Conservation (phyloP, 2,329 filamentous ascomycete genomes). For the Chaetomiaceae sp. region DNA sequence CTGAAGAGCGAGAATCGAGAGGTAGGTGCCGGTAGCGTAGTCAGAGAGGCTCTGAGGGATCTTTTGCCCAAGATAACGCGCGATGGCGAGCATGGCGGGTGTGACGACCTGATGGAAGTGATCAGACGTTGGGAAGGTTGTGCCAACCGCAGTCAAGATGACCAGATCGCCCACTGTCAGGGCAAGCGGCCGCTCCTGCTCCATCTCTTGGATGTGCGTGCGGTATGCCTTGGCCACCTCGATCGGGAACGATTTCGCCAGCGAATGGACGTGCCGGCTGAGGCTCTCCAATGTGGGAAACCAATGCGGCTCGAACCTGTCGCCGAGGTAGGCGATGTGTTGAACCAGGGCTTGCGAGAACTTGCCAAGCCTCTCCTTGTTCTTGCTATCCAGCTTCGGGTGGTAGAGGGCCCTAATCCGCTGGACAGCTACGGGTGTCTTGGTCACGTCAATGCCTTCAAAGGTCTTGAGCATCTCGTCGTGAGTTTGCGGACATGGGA, state of each 20-base stretch:
- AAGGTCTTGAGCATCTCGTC: slow-evolving; percentile 67
- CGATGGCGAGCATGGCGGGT: slow-evolving; percentile 80
- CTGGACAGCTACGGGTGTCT: slow-evolving; percentile 76
- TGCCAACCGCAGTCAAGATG: slow-evolving; percentile 76
- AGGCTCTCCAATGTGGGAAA: slow-evolving; percentile 66
- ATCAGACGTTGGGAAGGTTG: slow-evolving; percentile 90
- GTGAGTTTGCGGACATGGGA: slow-evolving; percentile 76
- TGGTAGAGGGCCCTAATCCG: slow-evolving; percentile 90
- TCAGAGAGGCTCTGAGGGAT: slow-evolving; percentile 62
- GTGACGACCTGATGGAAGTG: slow-evolving; percentile 96
- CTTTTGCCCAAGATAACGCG: slow-evolving; percentile 75
- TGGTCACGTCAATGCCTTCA: slow-evolving; percentile 55
- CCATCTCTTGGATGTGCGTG: slow-evolving; percentile 59
- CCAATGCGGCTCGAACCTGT: slow-evolving; percentile 52
- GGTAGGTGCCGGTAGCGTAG: slow-evolving; percentile 68
- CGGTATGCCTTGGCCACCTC: slow-evolving; percentile 76
- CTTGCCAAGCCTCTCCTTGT: slow-evolving; percentile 73
- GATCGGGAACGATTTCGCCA: slow-evolving; percentile 79
- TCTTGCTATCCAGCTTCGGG: slow-evolving; percentile 75
- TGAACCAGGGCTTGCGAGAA: slow-evolving; percentile 66
- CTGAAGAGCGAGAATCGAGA: slow-evolving; percentile 73
- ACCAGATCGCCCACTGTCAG: slow-evolving; percentile 68
- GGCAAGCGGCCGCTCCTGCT: slow-evolving; percentile 43
- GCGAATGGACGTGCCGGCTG: slow-evolving; percentile 85
- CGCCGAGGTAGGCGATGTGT: slow-evolving; percentile 50